Percentiles rank a stretch among this genome's conserved stretches.
Evolutionary conservation across 2,329 filamentous ascomycete genomes (phyloP).

Genomic region (Trichophyton equinum): DNA sequence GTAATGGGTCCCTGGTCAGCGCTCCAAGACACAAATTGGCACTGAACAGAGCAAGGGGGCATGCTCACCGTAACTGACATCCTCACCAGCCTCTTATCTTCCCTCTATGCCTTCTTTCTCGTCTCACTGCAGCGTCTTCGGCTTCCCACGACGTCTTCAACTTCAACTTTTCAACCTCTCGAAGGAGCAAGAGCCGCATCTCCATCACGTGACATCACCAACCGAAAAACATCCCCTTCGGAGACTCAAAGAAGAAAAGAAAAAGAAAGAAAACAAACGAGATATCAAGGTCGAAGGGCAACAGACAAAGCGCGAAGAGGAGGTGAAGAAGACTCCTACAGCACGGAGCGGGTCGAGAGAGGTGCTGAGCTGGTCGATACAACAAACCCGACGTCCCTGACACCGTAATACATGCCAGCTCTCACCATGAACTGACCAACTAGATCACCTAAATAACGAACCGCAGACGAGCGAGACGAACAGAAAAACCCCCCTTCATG

Average conservation of each 20-base stretch:
- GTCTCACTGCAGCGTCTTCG: not conserved
- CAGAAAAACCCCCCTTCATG: not conserved
- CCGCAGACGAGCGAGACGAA: not conserved
- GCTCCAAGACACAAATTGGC: not conserved
- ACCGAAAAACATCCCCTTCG: not conserved
- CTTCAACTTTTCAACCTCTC: not conserved
- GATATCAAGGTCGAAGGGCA: not conserved
- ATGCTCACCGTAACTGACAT: conserved; percentile 14
- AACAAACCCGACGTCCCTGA: not conserved
- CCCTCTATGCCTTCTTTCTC: not conserved
- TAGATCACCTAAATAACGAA: not conserved
- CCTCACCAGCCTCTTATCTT: not conserved
- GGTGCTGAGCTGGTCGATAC: not conserved
- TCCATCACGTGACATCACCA: not conserved
- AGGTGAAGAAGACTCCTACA: not conserved
- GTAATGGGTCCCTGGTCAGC: not conserved
- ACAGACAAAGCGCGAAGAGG: not conserved
- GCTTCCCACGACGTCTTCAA: not conserved
- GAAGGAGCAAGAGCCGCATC: not conserved
- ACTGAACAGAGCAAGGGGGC: not conserved
- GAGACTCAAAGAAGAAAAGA: not conserved
- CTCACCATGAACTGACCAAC: not conserved
- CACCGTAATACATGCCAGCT: not conserved
- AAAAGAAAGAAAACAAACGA: not conserved
- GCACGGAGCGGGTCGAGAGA: not conserved